Conservation (phyloP, 495 filamentous ascomycete species). For the Tuber umbilicatum region DNA sequence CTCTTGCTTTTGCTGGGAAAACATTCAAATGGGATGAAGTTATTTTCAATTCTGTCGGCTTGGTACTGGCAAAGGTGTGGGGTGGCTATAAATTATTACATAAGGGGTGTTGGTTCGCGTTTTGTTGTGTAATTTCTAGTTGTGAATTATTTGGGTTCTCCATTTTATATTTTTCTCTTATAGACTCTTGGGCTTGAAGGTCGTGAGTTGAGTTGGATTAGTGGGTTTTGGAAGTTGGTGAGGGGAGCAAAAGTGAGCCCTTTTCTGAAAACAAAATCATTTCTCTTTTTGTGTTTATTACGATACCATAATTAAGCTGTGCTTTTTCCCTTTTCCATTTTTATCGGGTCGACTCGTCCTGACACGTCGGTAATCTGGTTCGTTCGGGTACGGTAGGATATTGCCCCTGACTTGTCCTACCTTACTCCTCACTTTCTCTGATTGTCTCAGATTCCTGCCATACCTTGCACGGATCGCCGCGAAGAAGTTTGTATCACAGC, state of each 20-base stretch:
- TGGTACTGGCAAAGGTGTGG: background rate
- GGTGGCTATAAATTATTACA: background rate
- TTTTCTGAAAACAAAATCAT: background rate
- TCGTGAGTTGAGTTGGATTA: background rate
- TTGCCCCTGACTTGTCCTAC: background rate
- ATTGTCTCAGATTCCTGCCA: background rate
- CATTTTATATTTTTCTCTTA: background rate
- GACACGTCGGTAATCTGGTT: background rate
- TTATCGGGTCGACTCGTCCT: background rate
- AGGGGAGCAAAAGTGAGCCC: background rate
- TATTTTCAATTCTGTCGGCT: background rate
- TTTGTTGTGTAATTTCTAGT: conserved; percentile 4
- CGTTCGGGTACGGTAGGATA: background rate
- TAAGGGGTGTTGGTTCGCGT: conserved; percentile 1
- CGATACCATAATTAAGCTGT: conserved; percentile 3
- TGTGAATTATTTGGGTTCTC: conserved; percentile 1
- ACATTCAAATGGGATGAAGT: background rate
- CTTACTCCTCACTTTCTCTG: background rate
- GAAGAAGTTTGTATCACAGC: background rate
- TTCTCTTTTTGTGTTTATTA: background rate
- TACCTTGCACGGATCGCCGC: background rate
- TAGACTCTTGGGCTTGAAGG: background rate
- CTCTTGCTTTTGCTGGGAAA: background rate
- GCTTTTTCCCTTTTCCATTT: background rate
- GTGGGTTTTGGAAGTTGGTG: background rate